Evolutionary conservation across 257 asterid genomes (phyloP), one percentile per base, ranked within the genome.

Genomic region (Solanum peruvianum): DNA sequence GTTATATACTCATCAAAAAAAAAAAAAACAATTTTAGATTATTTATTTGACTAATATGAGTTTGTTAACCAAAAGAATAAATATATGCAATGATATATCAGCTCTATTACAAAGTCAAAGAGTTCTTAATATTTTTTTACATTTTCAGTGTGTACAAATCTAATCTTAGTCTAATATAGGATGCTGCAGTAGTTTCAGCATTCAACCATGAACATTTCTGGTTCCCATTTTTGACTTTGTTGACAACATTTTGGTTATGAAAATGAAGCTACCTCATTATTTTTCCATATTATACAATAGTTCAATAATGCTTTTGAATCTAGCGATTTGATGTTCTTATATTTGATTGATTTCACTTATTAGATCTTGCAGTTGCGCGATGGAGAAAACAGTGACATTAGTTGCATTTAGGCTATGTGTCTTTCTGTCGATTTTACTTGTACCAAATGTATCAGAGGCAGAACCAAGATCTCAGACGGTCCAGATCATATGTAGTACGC

Each of bases 401-500:
- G 7, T 80, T 70, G 35, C 84, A 37, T 87, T 77, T 45, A 67
- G 69, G 56, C 29, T 80, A 29, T 16, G 86, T 49, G 77, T 87
- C 47, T 25, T 90, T 83, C 88, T 86, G 16, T 80, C 67, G 58
- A 88, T 87, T 86, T 41, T 92, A 73, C 89, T 89, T 85, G 52
- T 93, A 5, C 95, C 93, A 56, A 89, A 89, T 45, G 72, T 82
- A 83, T 11, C 88, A 33, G 27, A 80, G 29, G 96, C 94, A 33
- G 96, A 93, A 0, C 96, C 98, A 49, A 93, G 98, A 92, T 73
- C 95, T 31, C 93, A 92, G 85, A 87, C 87, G 4, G 88, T 95
- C 13, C 62, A 90, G 60, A 89, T 93, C 87, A 88, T 69, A 5
- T 95, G 99, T 10, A 93, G 93, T 21, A 66, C 3, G 31, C 93